Percentiles rank a stretch among this genome's conserved stretches.
phyloP scores from a whole-genome alignment of 768 basidiomycete genomes.

The Leucocoprinus leucothites region DNA sequence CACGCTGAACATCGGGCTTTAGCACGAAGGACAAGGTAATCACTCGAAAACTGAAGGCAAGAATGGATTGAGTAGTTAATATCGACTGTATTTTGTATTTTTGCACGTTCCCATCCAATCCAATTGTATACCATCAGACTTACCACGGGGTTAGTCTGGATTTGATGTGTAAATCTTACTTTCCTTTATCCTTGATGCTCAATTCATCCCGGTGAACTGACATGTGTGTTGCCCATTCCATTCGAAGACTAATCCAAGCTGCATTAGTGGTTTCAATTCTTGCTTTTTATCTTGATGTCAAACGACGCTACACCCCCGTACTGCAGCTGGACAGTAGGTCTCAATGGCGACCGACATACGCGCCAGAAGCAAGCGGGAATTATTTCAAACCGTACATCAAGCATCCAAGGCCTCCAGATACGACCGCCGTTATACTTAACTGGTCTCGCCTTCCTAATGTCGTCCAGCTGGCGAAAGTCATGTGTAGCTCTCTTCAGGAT shows the following conservation, averaged over 20 bases:
- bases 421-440: conserved; percentile 59
- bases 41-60: conserved; percentile 82
- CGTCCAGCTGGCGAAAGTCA: conserved; percentile 44
- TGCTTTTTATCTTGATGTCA: background rate
- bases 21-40: conserved; percentile 75
- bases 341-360: conserved; percentile 8
- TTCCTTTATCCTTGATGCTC: background rate
- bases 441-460: conserved; percentile 69
- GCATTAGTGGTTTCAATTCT: conserved; percentile 1
- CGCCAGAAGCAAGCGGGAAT: conserved; percentile 1
- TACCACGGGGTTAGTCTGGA: background rate
- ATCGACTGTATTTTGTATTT: background rate
- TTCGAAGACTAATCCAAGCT: conserved; percentile 1
- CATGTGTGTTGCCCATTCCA: background rate
- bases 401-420: conserved; percentile 29
- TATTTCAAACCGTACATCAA: background rate
- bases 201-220: background rate
- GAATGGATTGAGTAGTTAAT: conserved; percentile 73
- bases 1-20: conserved; percentile 5
- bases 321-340: background rate
- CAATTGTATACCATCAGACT: conserved; percentile 8
- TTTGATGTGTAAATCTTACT: background rate
- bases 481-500: conserved; percentile 47
- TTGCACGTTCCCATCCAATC: background rate
- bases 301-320: background rate